A percentile compares a stretch with the other conserved stretches of the same genome.
These are phyloP conservation scores for Triticum aestivum DNA, from an alignment of 176 grass and related monocot species.

Conservation along the genomic window IWGSC_CS_RefSeq_v2.1 NC_057797.1:138223790-138224289, in stretches of 20 bases:
- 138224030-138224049: slow-evolving; percentile 60
- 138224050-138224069: slow-evolving; percentile 79
- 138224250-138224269: slow-evolving; percentile 85
- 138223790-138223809: slow-evolving; percentile 71
- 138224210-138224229: slow-evolving; percentile 96
- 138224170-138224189: too few relatives aligned
- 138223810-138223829: slow-evolving; percentile 86
- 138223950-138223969: slow-evolving; percentile 96
- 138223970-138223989: slow-evolving; percentile 72
- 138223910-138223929: slow-evolving; percentile 83
- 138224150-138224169: too few relatives aligned
- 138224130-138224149: not conserved
- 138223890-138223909: slow-evolving; percentile 52
- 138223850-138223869: slow-evolving; percentile 74
- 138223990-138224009: slow-evolving; percentile 73
- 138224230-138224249: slow-evolving; percentile 78
- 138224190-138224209: slow-evolving; percentile 57
- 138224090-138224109: not conserved
- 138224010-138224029: slow-evolving; percentile 79
- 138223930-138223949: slow-evolving; percentile 86
- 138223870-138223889: slow-evolving; percentile 67
- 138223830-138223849: slow-evolving; percentile 98
- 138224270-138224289: slow-evolving; percentile 98
- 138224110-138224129: not conserved
- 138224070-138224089: slow-evolving; percentile 46